These are phyloP conservation scores for Komagataella kurtzmanii DNA, from an alignment of 805 yeast genomes.

Conservation along the genomic window DNA sequence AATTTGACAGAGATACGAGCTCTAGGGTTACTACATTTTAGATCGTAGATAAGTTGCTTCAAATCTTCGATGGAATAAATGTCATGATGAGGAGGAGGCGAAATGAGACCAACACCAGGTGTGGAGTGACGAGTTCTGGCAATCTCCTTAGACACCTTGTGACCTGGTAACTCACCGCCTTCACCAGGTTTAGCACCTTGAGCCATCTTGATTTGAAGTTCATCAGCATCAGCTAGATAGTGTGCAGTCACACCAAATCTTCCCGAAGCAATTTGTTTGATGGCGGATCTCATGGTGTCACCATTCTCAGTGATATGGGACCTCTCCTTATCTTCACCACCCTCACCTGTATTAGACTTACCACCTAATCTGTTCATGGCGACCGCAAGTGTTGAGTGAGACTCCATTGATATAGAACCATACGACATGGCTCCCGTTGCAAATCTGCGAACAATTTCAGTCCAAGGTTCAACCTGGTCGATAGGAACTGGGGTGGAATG, in stretches of 20 bases:
- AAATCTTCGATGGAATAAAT: conserved; percentile 96
- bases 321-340: conserved; percentile 96
- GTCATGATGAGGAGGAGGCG: conserved; percentile 99
- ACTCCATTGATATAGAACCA: conserved; percentile 97
- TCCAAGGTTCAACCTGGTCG: conserved; percentile 99
- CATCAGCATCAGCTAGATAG: conserved; percentile 92
- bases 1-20: conserved; percentile 94
- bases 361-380: conserved; percentile 98
- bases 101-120: conserved; percentile 90
- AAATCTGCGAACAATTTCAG: conserved; percentile 93
- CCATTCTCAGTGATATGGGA: conserved; percentile 72
- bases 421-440: conserved; percentile 99
- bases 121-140: conserved; percentile 96
- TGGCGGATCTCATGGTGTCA: conserved; percentile 98
- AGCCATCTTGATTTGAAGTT: conserved; percentile 95
- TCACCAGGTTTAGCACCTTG: conserved; percentile 99
- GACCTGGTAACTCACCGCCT: conserved; percentile 97
- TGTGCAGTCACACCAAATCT: conserved; percentile 95
- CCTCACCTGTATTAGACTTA: conserved; percentile 97
- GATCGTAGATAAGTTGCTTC: conserved; percentile 90
- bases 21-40: conserved; percentile 94
- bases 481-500: conserved; percentile 67
- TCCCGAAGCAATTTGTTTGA: conserved; percentile 96
- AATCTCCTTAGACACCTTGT: conserved; percentile 76
- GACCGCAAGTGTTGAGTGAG: conserved; percentile 93